phyloP scores from a whole-genome alignment of 805 yeast genomes.

The Ogataea corticis region DNA sequence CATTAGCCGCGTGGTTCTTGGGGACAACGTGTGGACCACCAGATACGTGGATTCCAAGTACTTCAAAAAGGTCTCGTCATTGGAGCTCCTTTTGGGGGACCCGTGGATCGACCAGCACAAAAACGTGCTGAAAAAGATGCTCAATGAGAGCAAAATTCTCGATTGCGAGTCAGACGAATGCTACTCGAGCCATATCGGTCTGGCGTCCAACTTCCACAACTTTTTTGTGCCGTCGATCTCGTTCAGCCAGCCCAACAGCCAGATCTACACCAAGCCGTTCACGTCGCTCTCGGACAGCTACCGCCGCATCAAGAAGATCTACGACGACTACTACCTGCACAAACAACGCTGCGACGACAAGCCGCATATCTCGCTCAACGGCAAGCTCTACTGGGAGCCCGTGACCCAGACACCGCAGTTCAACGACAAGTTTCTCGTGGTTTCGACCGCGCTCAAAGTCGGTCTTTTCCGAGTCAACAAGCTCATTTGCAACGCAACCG shows the following conservation, averaged over 20 bases:
- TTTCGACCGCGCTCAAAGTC: constrained; percentile 45
- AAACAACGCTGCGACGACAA: constrained; percentile 26
- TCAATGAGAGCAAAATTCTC: constrained; percentile 43
- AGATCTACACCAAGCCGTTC: constrained; percentile 10
- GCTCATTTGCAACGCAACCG: constrained; percentile 49
- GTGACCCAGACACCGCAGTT: constrained; percentile 21
- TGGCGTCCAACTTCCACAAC: constrained; percentile 35
- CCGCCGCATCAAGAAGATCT: constrained; percentile 29
- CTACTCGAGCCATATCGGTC: constrained; percentile 40
- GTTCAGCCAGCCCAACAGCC: constrained; percentile 17
- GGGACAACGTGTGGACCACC: constrained; percentile 58
- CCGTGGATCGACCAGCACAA: constrained; percentile 35
- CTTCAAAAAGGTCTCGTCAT: constrained; percentile 51
- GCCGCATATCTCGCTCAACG: constrained; percentile 27
- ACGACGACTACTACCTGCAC: constrained; percentile 29
- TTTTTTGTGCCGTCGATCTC: constrained; percentile 28
- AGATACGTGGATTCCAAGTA: constrained; percentile 38
- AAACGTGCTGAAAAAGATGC: constrained; percentile 30
- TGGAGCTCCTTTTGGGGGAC: constrained; percentile 52
- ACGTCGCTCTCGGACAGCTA: constrained; percentile 30
- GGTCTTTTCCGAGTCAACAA: constrained; percentile 48
- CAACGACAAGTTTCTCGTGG: constrained; percentile 36
- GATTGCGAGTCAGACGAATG: constrained; percentile 42
- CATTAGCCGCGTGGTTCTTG: constrained; percentile 36
- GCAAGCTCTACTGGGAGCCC: constrained; percentile 32